These are phyloP conservation scores for Spinellus fusiger DNA, from an alignment of 192 early-diverging fungal species.

Conservation along the genomic window DNA sequence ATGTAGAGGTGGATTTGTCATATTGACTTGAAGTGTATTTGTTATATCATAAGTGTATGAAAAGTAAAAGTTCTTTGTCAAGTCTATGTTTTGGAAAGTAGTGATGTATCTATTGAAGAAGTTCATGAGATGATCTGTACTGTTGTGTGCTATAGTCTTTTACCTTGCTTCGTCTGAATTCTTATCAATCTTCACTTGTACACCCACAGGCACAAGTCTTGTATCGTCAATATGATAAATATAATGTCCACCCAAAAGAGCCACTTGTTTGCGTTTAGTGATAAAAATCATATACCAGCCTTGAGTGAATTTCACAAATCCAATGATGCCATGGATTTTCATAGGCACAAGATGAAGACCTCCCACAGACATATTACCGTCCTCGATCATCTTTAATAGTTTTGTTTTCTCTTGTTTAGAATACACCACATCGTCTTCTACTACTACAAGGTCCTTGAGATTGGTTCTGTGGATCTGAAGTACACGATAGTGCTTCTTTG, in stretches of 20 bases:
- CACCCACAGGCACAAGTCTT: constrained; percentile 63
- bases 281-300: constrained; percentile 90
- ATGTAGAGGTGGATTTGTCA: constrained; percentile 47
- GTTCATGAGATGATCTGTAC: not conserved
- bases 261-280: constrained; percentile 78
- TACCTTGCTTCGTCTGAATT: constrained; percentile 67
- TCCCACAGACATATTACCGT: constrained; percentile 69
- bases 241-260: constrained; percentile 90
- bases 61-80: constrained; percentile 96
- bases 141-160: not conserved
- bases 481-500: constrained; percentile 69
- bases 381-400: constrained; percentile 69
- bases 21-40: constrained; percentile 81
- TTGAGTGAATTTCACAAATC: constrained; percentile 88
- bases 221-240: constrained; percentile 96
- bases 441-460: constrained; percentile 61
- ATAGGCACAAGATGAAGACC: constrained; percentile 58
- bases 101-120: constrained; percentile 51
- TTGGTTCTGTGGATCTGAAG: constrained; percentile 85
- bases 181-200: constrained; percentile 56
- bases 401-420: constrained; percentile 68
- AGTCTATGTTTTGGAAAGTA: constrained; percentile 88
- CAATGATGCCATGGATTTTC: constrained; percentile 71
- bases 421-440: constrained; percentile 73
- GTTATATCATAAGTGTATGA: constrained; percentile 97